A percentile compares a stretch with the other conserved stretches of the same genome.
Evolutionary conservation across 2,329 filamentous ascomycete species (phyloP).

Genomic region (Helicocarpus griseus): DNA sequence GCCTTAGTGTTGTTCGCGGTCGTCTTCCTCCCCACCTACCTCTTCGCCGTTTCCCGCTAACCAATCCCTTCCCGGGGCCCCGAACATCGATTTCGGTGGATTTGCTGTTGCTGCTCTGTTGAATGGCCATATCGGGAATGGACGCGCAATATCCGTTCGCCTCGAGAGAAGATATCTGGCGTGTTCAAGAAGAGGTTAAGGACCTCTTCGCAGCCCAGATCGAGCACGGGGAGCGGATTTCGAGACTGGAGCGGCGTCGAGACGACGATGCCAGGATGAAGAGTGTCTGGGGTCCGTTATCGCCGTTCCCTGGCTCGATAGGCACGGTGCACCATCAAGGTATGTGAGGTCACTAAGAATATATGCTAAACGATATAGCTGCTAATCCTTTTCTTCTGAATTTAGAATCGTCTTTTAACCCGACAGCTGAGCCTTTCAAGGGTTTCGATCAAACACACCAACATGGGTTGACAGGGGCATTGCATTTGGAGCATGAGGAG

Average conservation of each 20-base stretch:
- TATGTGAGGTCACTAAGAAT: slow-evolving; percentile 34
- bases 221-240: slow-evolving; percentile 52
- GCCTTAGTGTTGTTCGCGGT: neutral
- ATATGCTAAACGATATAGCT: neutral
- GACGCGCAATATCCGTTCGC: slow-evolving; percentile 56
- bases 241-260: slow-evolving; percentile 51
- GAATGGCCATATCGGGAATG: slow-evolving; percentile 35
- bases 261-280: slow-evolving; percentile 59
- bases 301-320: slow-evolving; percentile 79
- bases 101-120: neutral
- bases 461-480: slow-evolving; percentile 65
- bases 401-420: slow-evolving; percentile 67
- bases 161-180: slow-evolving; percentile 56
- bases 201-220: slow-evolving; percentile 51
- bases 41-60: neutral
- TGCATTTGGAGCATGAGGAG: slow-evolving; percentile 80
- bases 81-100: neutral
- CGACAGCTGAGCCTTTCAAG: slow-evolving; percentile 76
- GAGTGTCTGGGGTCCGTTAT: slow-evolving; percentile 76
- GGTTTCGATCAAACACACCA: slow-evolving; percentile 77
- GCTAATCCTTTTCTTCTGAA: neutral
- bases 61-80: neutral
- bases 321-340: slow-evolving; percentile 80
- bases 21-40: neutral
- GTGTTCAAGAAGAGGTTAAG: slow-evolving; percentile 52